Evolutionary conservation across 352 stramenopile genomes (phyloP), one percentile per base, ranked within the genome.

Genomic region (Pythium myriotylum): DNA sequence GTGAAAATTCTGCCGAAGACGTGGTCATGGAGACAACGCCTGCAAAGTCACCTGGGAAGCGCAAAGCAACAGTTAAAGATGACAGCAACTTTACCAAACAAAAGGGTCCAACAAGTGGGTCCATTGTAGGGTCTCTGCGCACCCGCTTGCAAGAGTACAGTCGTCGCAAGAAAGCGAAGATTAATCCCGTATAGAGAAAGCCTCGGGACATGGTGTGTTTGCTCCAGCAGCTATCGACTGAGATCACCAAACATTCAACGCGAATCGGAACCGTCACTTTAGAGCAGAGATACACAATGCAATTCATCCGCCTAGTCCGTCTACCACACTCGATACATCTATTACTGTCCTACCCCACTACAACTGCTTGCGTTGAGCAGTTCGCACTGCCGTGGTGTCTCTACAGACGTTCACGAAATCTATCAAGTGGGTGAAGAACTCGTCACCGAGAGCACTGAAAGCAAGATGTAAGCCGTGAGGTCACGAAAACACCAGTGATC

Each of bases 381-480:
- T 56, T 41, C 81, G 81, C 62, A 86, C 80, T 35, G 55, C 67
- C 17, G 68, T 73, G 50, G 82, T 91, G 23, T 85, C 79, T 48
- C 91, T 81, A 59, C 86, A 94, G 46, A 94, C 69, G 32, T 68
- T 72, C 41, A 92, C 72, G 27, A 94, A 94, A 22, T 86, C 75
- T 61, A 85, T 87, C 57, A 95, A 60, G 45, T 95, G 86, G 16
- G 69, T 68, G 54, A 95, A 95, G 51, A 95, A 95, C 19, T 86
- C 74, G 56, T 95, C 84, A 19, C 86, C 86, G 14, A 86, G 59
- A 7, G 77, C 48, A 53, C 63, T 68, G 59, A 9, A 12, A 23
- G 27, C 54, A 56, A 29, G 23, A 7, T 42, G 17, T 54, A 35
- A 35, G 5, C 29, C 29, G 29, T 35, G 29, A 35, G 29, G 10